phyloP scores from a whole-genome alignment of 179 eudicot species.

The Heliamphora pulchella region DNA sequence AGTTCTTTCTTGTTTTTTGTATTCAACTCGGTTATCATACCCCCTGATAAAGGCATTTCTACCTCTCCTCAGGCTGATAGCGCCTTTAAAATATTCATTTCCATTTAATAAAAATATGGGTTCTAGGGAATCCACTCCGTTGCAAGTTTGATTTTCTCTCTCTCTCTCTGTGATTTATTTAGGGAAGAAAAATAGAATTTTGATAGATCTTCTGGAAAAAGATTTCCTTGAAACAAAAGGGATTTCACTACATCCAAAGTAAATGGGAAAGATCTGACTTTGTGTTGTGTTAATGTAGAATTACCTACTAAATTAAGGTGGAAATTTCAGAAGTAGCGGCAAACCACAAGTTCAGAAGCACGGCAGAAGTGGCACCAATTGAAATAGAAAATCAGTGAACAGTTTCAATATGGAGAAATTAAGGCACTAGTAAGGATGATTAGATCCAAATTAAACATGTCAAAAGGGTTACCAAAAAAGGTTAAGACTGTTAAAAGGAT shows the following conservation, averaged over 20 bases:
- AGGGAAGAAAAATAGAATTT: not conserved
- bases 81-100: not conserved
- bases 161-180: not conserved
- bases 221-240: not conserved
- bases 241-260: not conserved
- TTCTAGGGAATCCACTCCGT: not conserved
- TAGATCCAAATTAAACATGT: not conserved
- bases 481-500: not conserved
- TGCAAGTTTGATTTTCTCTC: not conserved
- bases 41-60: not conserved
- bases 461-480: not conserved
- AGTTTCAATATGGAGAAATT: not conserved
- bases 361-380: not conserved
- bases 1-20: not conserved
- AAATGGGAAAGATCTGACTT: not conserved
- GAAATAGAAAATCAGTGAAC: not conserved
- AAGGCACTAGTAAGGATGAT: not conserved
- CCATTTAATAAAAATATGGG: not conserved
- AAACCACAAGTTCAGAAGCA: not conserved
- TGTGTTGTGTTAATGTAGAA: not conserved
- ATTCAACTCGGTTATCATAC: not conserved
- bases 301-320: not conserved
- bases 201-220: not conserved
- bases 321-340: not conserved
- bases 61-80: not conserved